Evolutionary conservation across 805 yeast species (phyloP).

Genomic region (Teunomyces funiuensis): DNA sequence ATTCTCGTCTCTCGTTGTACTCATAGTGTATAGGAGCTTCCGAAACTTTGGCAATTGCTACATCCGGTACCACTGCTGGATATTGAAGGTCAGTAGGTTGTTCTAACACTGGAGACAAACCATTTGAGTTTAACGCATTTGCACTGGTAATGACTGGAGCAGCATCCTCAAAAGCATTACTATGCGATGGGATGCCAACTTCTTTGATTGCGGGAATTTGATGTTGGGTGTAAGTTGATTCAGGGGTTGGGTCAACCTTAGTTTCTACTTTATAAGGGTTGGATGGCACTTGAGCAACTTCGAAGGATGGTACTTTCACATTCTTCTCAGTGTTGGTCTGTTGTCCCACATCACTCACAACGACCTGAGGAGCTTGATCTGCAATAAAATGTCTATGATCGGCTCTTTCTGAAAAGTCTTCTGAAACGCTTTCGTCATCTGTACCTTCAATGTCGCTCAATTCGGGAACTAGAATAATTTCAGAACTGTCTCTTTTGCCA

Average conservation of each 20-base stretch:
- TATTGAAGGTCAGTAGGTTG: background rate
- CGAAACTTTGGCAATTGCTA: background rate
- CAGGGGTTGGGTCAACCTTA: background rate
- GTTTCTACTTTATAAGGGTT: background rate
- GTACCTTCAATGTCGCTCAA: conserved; percentile 2
- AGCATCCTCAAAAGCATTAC: background rate
- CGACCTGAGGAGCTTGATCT: background rate
- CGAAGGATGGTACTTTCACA: too few species aligned
- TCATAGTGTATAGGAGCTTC: background rate
- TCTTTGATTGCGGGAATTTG: background rate
- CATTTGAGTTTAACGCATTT: background rate
- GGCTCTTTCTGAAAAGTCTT: background rate
- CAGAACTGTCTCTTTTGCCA: background rate
- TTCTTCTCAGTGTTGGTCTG: too few species aligned
- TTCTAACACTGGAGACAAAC: background rate
- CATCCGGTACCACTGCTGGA: background rate
- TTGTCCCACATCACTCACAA: too few species aligned
- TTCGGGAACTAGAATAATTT: conserved; percentile 7
- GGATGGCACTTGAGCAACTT: background rate
- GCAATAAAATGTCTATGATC: background rate
- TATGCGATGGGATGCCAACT: background rate
- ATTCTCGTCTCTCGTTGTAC: background rate
- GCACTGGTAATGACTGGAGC: background rate
- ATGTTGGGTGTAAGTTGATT: too few species aligned
- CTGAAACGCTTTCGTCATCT: background rate